Conservation (phyloP, 129 eudicot genomes). For the Sambucus nigra region DNA sequence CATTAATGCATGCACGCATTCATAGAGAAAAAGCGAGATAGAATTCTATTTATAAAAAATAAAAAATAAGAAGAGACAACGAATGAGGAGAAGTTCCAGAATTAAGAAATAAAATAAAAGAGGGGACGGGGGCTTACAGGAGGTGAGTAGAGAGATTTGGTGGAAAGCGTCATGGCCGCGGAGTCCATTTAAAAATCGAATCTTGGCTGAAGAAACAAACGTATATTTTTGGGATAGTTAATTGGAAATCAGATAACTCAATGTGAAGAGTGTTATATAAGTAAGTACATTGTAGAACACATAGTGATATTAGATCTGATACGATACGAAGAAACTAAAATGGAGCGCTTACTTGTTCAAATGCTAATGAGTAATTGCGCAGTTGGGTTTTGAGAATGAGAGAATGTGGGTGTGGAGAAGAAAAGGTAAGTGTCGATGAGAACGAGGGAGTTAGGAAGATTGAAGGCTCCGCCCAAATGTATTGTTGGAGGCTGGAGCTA, state of each 20-base stretch:
- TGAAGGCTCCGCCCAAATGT: constrained; percentile 16
- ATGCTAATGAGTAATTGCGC: neutral
- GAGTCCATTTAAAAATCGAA: constrained; percentile 31
- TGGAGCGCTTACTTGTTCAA: neutral
- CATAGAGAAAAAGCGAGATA: too few relatives aligned
- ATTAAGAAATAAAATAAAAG: neutral
- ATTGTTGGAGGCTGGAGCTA: neutral
- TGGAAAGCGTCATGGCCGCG: constrained; percentile 31
- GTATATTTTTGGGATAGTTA: neutral
- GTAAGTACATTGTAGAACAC: neutral
- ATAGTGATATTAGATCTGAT: neutral
- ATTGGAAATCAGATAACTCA: neutral
- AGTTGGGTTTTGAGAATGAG: neutral
- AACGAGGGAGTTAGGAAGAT: constrained; percentile 23
- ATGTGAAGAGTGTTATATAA: neutral
- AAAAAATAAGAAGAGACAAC: neutral
- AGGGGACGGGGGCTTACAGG: constrained; percentile 18
- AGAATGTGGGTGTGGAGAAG: neutral
- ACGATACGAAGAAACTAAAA: neutral
- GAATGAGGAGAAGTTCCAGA: neutral
- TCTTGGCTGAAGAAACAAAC: constrained; percentile 2
- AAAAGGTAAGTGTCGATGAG: constrained; percentile 17
- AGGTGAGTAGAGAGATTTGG: constrained; percentile 20
- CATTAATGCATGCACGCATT: too few relatives aligned
- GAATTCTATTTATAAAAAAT: too few relatives aligned